These are phyloP conservation scores for Penicillium macrosclerotiorum DNA, from an alignment of 495 filamentous ascomycete genomes.

Conservation along the genomic window DNA sequence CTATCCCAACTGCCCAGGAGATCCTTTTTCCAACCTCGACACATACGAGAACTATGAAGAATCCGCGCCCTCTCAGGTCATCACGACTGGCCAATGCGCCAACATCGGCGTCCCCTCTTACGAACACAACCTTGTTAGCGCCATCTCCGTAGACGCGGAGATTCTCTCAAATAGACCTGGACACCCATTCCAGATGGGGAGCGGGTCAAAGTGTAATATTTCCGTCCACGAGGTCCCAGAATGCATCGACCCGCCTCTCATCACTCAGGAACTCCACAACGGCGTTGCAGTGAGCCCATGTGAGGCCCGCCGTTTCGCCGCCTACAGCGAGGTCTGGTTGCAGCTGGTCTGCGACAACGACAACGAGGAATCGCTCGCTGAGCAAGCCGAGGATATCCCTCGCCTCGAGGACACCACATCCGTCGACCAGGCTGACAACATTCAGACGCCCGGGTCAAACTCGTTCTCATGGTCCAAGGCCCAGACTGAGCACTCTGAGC, in stretches of 20 bases:
- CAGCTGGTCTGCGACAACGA: conserved; percentile 27
- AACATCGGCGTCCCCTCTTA: conserved; percentile 30
- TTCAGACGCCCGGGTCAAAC: conserved; percentile 28
- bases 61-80: conserved; percentile 22
- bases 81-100: conserved; percentile 28
- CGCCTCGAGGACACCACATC: conserved; percentile 13
- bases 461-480: conserved; percentile 20
- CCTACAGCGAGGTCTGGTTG: conserved; percentile 35
- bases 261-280: conserved; percentile 21
- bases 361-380: neutral
- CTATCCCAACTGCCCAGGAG: conserved; percentile 35
- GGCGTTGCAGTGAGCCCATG: conserved; percentile 31
- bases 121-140: conserved; percentile 24
- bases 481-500: conserved; percentile 12
- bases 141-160: conserved; percentile 34
- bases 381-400: conserved; percentile 8
- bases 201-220: conserved; percentile 29
- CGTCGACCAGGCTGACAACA: conserved; percentile 6
- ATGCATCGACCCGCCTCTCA: conserved; percentile 33
- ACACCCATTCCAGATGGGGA: conserved; percentile 12
- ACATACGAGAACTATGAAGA: conserved; percentile 29
- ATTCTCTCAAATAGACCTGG: conserved; percentile 17
- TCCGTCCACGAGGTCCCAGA: conserved; percentile 37
- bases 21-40: conserved; percentile 21
- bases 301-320: conserved; percentile 19